A percentile compares a stretch with the other conserved stretches of the same genome.
Evolutionary conservation across 139 green algal species (phyloP).

Genomic region (Asterochloris erici): DNA sequence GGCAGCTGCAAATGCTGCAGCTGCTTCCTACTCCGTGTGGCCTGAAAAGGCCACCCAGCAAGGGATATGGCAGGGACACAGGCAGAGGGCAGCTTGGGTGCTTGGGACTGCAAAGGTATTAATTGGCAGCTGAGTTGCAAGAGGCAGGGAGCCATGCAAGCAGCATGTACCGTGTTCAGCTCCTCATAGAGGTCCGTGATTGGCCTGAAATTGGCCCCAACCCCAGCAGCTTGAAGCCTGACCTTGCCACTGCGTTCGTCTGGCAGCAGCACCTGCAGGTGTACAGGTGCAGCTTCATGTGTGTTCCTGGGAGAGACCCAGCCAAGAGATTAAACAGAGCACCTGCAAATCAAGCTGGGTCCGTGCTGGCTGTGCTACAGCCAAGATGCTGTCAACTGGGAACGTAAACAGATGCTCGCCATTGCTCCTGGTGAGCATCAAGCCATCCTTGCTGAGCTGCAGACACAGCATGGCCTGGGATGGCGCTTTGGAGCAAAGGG

Average conservation of each 20-base stretch:
- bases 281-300: neutral
- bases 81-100: too few species aligned
- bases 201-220: neutral
- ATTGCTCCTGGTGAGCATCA: neutral
- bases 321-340: neutral
- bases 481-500: too few species aligned
- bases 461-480: neutral
- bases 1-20: too few species aligned
- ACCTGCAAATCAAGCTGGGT: neutral
- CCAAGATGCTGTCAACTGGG: conserved; percentile 1
- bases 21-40: too few species aligned
- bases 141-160: neutral
- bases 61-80: too few species aligned
- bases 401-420: conserved; percentile 1
- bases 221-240: neutral
- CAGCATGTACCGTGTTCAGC: neutral
- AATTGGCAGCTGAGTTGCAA: too few species aligned
- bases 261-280: conserved; percentile 10
- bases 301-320: too few species aligned
- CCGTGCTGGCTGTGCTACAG: conserved; percentile 8
- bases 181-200: conserved; percentile 6
- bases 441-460: conserved; percentile 4
- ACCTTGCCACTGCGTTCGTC: conserved; percentile 14
- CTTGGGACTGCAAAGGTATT: too few species aligned
- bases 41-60: too few species aligned